Percentiles rank a stretch among this genome's conserved stretches.
phyloP scores from a whole-genome alignment of 176 grass and related monocot species.

The Calamus simplicifolius region DNA sequence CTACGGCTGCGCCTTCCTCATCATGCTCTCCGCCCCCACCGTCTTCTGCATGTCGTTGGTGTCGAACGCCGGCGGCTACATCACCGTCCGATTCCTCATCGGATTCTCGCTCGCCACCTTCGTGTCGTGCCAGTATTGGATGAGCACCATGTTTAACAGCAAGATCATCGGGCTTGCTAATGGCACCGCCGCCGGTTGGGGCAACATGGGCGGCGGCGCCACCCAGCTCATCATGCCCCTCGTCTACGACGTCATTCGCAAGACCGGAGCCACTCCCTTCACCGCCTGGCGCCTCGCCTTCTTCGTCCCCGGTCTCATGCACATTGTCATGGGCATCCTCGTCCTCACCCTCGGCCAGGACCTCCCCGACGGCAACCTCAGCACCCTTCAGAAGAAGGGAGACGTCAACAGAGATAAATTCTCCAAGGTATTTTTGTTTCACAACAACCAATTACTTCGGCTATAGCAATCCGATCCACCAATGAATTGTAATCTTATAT shows the following conservation, averaged over 20 bases:
- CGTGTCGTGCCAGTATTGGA: slow-evolving; percentile 89
- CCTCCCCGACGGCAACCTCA: slow-evolving; percentile 73
- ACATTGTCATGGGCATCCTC: slow-evolving; percentile 50
- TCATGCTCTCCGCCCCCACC: slow-evolving; percentile 62
- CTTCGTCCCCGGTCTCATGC: slow-evolving; percentile 60
- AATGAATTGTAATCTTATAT: no score
- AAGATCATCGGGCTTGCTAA: slow-evolving; percentile 74
- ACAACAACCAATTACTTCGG: no score
- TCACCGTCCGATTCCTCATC: slow-evolving; percentile 59
- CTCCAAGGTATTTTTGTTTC: slow-evolving; percentile 28
- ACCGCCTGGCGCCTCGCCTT: slow-evolving; percentile 67
- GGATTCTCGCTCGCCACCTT: slow-evolving; percentile 76
- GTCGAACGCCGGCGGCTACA: slow-evolving; percentile 34
- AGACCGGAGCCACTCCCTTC: slow-evolving; percentile 40
- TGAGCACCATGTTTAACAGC: slow-evolving; percentile 92
- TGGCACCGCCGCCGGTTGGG: slow-evolving; percentile 56
- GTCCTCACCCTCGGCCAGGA: slow-evolving; percentile 79
- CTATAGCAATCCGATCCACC: no score
- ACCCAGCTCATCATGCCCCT: slow-evolving; percentile 94
- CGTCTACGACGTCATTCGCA: slow-evolving; percentile 54
- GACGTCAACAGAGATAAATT: slow-evolving; percentile 58
- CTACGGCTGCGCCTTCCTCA: slow-evolving; percentile 68
- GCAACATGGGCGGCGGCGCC: slow-evolving; percentile 83
- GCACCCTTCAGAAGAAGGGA: slow-evolving; percentile 47
- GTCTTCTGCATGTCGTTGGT: slow-evolving; percentile 80